A percentile compares a stretch with the other conserved stretches of the same genome.
phyloP scores from a whole-genome alignment of 129 eudicot species.

The Calendula officinalis region DNA sequence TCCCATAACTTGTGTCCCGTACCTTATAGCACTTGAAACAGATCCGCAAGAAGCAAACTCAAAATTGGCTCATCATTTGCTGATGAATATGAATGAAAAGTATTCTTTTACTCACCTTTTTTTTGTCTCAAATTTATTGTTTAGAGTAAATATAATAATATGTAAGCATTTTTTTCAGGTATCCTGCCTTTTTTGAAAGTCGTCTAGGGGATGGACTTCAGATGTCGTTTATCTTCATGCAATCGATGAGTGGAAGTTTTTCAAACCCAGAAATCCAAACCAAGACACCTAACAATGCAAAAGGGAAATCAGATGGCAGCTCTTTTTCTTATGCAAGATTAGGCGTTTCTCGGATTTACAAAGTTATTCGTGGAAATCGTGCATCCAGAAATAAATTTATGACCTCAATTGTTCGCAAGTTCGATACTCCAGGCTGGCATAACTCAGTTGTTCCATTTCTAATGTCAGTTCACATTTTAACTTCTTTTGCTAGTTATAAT shows the following conservation, averaged over 20 bases:
- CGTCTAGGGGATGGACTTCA: constrained; percentile 99
- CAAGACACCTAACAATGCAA: constrained; percentile 42
- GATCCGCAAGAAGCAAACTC: constrained; percentile 82
- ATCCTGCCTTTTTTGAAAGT: constrained; percentile 92
- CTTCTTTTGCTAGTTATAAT: constrained; percentile 3
- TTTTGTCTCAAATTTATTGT: background rate
- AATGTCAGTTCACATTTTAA: constrained; percentile 44
- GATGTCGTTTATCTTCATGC: constrained; percentile 84
- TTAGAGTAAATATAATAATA: no score
- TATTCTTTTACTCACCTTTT: constrained; percentile 32
- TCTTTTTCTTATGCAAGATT: constrained; percentile 61
- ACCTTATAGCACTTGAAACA: constrained; percentile 95
- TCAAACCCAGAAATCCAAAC: constrained; percentile 42
- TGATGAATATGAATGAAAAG: constrained; percentile 99
- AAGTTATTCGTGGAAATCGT: constrained; percentile 93
- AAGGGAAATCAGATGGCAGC: constrained; percentile 59
- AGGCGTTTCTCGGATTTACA: constrained; percentile 95
- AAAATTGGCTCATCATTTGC: constrained; percentile 94
- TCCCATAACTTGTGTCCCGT: constrained; percentile 94
- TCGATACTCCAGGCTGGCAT: constrained; percentile 70
- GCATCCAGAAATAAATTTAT: constrained; percentile 85
- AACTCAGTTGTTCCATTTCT: constrained; percentile 58
- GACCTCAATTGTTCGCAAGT: constrained; percentile 91
- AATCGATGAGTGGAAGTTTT: constrained; percentile 50
- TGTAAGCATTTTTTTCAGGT: constrained; percentile 54